phyloP scores from a whole-genome alignment of 331 rosid genomes.

The Phaseolus coccineus region DNA sequence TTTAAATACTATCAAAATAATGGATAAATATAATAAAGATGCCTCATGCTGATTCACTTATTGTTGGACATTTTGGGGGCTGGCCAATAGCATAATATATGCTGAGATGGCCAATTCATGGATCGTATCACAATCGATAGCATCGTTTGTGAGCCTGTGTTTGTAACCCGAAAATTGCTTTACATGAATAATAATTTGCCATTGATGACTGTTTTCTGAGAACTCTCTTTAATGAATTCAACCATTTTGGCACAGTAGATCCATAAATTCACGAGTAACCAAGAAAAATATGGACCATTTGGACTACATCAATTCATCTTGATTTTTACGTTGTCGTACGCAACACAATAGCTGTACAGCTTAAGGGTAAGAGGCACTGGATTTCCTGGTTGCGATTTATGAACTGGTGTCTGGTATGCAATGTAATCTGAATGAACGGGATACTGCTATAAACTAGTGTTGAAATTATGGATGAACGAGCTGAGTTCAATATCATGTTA shows the following conservation, averaged over 20 bases:
- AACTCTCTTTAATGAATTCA: background rate
- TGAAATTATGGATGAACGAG: background rate
- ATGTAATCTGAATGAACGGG: background rate
- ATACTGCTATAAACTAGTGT: too few relatives aligned
- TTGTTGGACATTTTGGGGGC: background rate
- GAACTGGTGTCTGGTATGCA: background rate
- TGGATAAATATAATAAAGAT: background rate
- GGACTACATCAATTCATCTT: background rate
- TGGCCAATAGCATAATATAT: background rate
- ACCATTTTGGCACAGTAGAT: background rate
- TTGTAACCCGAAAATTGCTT: background rate
- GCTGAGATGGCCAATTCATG: background rate
- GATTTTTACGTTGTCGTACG: background rate
- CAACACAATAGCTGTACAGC: background rate
- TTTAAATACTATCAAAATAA: conserved; percentile 5
- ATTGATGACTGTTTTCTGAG: background rate
- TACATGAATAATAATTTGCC: conserved; percentile 10
- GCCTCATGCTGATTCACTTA: conserved; percentile 5
- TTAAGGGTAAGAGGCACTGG: background rate
- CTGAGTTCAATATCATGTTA: background rate
- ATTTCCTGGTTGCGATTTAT: background rate
- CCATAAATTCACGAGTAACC: background rate
- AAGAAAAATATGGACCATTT: background rate
- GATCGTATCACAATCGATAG: background rate
- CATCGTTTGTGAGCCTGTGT: background rate